Evolutionary conservation across 177 flowering plant genomes (phyloP).

Genomic region (Tripterygium wilfordii): DNA sequence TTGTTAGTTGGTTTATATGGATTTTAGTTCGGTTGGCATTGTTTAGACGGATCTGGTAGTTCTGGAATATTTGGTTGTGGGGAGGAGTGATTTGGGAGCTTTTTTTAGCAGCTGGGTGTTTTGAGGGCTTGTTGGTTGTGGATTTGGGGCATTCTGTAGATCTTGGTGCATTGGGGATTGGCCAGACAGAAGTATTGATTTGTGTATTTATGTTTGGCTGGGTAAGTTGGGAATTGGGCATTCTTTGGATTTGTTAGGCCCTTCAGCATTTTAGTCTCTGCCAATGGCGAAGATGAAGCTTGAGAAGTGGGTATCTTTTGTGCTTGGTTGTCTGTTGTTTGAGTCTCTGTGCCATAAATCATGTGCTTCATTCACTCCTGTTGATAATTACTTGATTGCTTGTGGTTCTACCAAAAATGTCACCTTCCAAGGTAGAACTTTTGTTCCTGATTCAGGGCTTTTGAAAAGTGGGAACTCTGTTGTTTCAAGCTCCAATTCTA

Average conservation of each 20-base stretch:
- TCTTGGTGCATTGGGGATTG: not conserved
- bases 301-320: conserved; percentile 23
- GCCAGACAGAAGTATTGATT: not conserved
- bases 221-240: not conserved
- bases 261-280: conserved; percentile 7
- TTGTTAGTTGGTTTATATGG: not conserved
- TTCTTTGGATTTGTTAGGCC: conserved; percentile 2
- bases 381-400: conserved; percentile 64
- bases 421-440: conserved; percentile 50
- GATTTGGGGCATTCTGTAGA: not conserved
- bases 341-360: conserved; percentile 19
- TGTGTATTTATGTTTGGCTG: too few relatives aligned
- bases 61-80: conserved; percentile 5
- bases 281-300: conserved; percentile 27
- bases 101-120: too few relatives aligned
- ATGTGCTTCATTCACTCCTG: conserved; percentile 25
- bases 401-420: conserved; percentile 80
- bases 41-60: conserved; percentile 10
- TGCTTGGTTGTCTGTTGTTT: conserved; percentile 22
- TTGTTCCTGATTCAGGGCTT: conserved; percentile 61
- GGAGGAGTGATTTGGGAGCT: not conserved
- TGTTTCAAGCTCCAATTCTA: conserved; percentile 37
- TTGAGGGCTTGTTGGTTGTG: not conserved
- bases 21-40: conserved; percentile 9
- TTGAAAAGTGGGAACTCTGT: conserved; percentile 35